These are phyloP conservation scores for Aristolochia fimbriata DNA, from an alignment of 164 flowering plant species.

Conservation along the genomic window DNA sequence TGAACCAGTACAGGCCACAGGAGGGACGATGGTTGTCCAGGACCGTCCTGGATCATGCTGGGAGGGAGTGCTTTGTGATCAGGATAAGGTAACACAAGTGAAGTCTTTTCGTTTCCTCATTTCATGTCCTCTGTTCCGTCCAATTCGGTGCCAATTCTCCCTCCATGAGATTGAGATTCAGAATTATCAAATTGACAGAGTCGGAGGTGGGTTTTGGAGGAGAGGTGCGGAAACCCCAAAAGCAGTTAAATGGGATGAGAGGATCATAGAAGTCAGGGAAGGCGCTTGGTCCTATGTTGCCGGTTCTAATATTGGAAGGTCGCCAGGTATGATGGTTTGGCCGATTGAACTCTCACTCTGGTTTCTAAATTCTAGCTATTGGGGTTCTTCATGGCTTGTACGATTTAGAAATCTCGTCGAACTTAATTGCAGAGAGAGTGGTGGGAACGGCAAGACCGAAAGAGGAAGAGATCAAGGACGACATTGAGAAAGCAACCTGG, in stretches of 20 bases:
- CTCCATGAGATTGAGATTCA: too few relatives aligned
- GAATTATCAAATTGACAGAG: conserved; percentile 24
- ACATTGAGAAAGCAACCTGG: conserved; percentile 44
- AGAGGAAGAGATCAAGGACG: conserved; percentile 29
- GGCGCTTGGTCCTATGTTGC: conserved; percentile 92
- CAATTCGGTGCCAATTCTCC: too few relatives aligned
- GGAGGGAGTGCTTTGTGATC: conserved; percentile 79
- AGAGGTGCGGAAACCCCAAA: conserved; percentile 76
- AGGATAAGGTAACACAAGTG: conserved; percentile 48
- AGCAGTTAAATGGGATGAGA: conserved; percentile 63
- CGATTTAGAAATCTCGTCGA: too few relatives aligned
- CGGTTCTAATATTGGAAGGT: conserved; percentile 74
- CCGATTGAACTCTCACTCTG: too few relatives aligned
- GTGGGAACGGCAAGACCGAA: conserved; percentile 84
- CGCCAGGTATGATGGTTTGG: conserved; percentile 46
- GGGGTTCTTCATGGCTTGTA: neutral
- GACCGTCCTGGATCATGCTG: conserved; percentile 87
- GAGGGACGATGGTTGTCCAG: conserved; percentile 95
- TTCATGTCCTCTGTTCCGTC: neutral
- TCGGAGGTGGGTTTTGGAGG: conserved; percentile 87
- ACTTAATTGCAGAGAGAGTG: conserved; percentile 57
- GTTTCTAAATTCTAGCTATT: too few relatives aligned
- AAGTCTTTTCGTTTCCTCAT: neutral
- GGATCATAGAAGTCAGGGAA: conserved; percentile 73
- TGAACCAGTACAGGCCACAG: conserved; percentile 76